phyloP scores from a whole-genome alignment of 345 rosid species.

The Alliaria petiolata region DNA sequence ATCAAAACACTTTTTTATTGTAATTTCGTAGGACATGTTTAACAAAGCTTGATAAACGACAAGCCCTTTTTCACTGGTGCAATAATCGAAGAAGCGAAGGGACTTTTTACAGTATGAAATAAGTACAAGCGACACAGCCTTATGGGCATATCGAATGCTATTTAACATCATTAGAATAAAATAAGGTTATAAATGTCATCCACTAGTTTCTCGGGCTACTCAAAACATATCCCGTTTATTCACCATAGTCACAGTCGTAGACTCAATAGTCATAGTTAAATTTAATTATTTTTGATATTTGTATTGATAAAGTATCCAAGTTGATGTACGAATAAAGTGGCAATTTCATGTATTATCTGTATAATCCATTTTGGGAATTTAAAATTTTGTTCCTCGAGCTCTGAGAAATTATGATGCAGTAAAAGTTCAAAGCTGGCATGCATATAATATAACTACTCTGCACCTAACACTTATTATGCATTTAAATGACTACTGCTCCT shows the following conservation, averaged over 20 bases:
- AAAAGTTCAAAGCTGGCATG: constrained; percentile 33
- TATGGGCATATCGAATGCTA: constrained; percentile 20
- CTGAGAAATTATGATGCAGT: constrained; percentile 19
- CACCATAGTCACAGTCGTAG: neutral
- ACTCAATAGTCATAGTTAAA: too few species aligned
- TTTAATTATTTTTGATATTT: too few species aligned
- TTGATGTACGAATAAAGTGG: constrained; percentile 19
- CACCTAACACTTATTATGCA: constrained; percentile 13
- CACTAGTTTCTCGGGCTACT: constrained; percentile 12
- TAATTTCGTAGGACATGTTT: constrained; percentile 13
- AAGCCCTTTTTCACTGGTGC: constrained; percentile 8
- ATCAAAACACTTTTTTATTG: neutral
- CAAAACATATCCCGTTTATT: neutral
- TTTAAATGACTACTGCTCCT: neutral
- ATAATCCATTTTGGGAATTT: constrained; percentile 19
- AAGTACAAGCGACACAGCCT: constrained; percentile 20
- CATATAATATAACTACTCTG: constrained; percentile 28
- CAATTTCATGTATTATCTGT: neutral
- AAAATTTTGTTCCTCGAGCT: constrained; percentile 23
- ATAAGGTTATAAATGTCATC: neutral
- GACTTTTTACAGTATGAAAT: neutral
- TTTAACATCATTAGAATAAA: neutral
- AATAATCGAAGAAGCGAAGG: constrained; percentile 20
- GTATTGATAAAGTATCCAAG: constrained; percentile 13
- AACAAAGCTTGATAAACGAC: constrained; percentile 14